Percentiles rank a stretch among this genome's conserved stretches.
Conservation (phyloP, 768 basidiomycete genomes). For the Pleurotus salmoneostramineus region DNA sequence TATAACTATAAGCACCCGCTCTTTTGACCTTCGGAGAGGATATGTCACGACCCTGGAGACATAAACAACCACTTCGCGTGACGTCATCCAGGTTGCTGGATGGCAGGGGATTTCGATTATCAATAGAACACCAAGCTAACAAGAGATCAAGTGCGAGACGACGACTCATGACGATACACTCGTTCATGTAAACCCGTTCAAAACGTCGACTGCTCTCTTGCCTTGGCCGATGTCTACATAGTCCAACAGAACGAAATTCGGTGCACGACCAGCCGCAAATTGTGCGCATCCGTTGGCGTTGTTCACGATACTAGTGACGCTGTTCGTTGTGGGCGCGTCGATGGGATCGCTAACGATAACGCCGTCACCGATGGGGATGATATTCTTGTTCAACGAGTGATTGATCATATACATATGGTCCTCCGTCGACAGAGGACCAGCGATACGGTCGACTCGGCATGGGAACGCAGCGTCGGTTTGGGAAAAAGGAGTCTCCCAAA, state of each 20-base stretch:
- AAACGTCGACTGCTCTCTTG: conserved; percentile 33
- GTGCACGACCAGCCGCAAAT: conserved; percentile 39
- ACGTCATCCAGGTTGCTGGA: too few species aligned
- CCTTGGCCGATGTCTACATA: conserved; percentile 46
- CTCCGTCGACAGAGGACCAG: conserved; percentile 39
- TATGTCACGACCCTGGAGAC: too few species aligned
- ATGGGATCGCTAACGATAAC: conserved; percentile 34
- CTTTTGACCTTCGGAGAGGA: too few species aligned
- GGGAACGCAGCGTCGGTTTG: conserved; percentile 47
- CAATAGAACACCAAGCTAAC: too few species aligned
- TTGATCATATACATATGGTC: conserved; percentile 61
- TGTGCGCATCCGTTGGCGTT: conserved; percentile 40
- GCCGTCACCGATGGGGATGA: conserved; percentile 29
- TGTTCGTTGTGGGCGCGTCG: conserved; percentile 34
- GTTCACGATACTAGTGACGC: conserved; percentile 31
- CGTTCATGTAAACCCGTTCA: conserved; percentile 38
- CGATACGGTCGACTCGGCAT: conserved; percentile 48
- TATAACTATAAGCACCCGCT: too few species aligned
- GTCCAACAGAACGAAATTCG: conserved; percentile 52
- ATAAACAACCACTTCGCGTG: too few species aligned
- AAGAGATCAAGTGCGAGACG: too few species aligned
- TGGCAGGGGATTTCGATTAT: too few species aligned
- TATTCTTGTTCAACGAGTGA: conserved; percentile 48
- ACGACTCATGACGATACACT: too few species aligned
- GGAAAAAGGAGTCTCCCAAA: conserved; percentile 58